phyloP scores from a whole-genome alignment of 1,284 basidiomycete species.

The Boletus albobrunnescens region DNA sequence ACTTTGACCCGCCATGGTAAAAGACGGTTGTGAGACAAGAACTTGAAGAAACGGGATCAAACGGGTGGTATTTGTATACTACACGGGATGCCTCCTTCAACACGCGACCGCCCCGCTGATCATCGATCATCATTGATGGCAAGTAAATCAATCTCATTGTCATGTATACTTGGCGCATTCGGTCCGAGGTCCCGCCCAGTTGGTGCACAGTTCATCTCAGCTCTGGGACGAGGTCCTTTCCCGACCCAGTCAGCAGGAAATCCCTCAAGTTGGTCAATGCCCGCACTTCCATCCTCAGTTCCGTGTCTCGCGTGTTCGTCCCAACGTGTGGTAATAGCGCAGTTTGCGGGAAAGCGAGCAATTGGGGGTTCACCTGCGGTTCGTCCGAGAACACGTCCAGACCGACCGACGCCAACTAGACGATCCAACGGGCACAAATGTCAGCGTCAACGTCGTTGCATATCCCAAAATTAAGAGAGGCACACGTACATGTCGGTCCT shows the following conservation, averaged over 20 bases:
- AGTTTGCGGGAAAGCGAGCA: slow-evolving; percentile 79
- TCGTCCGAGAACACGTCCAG: slow-evolving; percentile 90
- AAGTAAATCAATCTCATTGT: neutral
- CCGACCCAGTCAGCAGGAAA: slow-evolving; percentile 58
- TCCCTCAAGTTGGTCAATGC: slow-evolving; percentile 68
- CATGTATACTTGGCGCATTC: neutral
- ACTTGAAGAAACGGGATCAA: neutral
- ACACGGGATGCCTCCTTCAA: too few relatives aligned
- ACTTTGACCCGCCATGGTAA: slow-evolving; percentile 16
- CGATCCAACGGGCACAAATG: too few relatives aligned
- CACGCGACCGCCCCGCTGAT: neutral
- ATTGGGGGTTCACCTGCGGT: slow-evolving; percentile 75
- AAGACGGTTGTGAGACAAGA: neutral
- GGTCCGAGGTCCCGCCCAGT: neutral
- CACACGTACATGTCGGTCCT: slow-evolving; percentile 73
- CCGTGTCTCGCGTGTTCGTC: slow-evolving; percentile 76
- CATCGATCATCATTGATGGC: neutral
- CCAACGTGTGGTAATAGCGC: slow-evolving; percentile 87
- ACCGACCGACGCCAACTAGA: slow-evolving; percentile 75
- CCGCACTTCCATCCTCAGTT: slow-evolving; percentile 78
- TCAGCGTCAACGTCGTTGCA: neutral
- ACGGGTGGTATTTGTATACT: neutral
- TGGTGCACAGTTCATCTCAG: slow-evolving; percentile 20
- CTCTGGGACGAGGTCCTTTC: slow-evolving; percentile 65
- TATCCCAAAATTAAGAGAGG: neutral